phyloP scores from a whole-genome alignment of 2,329 filamentous ascomycete genomes.

The Pseudocercospora crystallina region DNA sequence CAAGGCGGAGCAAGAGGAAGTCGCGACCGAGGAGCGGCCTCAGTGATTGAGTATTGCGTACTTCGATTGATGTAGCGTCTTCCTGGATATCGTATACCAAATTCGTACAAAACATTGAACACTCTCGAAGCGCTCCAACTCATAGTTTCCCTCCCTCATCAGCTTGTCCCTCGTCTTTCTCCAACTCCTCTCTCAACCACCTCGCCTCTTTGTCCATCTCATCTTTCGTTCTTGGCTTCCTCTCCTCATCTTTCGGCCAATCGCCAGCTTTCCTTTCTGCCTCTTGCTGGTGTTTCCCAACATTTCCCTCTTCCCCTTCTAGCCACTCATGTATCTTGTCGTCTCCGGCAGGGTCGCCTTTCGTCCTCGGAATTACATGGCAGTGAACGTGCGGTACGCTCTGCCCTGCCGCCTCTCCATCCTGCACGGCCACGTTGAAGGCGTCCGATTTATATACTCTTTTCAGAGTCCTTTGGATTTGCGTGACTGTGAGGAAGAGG shows the following conservation, averaged over 20 bases:
- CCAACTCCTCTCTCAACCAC: conserved; percentile 60
- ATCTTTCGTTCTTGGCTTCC: conserved; percentile 65
- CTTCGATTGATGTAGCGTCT: too few relatives aligned
- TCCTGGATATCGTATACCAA: too few relatives aligned
- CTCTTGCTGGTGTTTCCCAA: conserved; percentile 70
- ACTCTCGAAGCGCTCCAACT: too few relatives aligned
- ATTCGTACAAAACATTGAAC: too few relatives aligned
- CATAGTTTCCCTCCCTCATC: too few relatives aligned
- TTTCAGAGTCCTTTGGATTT: conserved; percentile 73
- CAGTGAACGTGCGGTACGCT: conserved; percentile 92
- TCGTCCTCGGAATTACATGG: conserved; percentile 77
- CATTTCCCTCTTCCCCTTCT: conserved; percentile 80
- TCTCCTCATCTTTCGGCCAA: conserved; percentile 63
- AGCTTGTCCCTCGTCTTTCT: conserved; percentile 38
- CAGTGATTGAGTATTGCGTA: too few relatives aligned
- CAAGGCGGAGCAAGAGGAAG: neutral
- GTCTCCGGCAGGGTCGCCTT: conserved; percentile 58
- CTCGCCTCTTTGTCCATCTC: conserved; percentile 81
- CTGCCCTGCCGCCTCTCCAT: conserved; percentile 86
- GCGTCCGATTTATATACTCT: conserved; percentile 64
- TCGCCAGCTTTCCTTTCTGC: conserved; percentile 52
- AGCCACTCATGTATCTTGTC: conserved; percentile 82
- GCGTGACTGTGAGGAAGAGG: conserved; percentile 75
- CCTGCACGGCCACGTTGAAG: conserved; percentile 94
- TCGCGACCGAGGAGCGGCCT: neutral